phyloP scores from a whole-genome alignment of 441 rosid genomes.

The Erodium texanum region DNA sequence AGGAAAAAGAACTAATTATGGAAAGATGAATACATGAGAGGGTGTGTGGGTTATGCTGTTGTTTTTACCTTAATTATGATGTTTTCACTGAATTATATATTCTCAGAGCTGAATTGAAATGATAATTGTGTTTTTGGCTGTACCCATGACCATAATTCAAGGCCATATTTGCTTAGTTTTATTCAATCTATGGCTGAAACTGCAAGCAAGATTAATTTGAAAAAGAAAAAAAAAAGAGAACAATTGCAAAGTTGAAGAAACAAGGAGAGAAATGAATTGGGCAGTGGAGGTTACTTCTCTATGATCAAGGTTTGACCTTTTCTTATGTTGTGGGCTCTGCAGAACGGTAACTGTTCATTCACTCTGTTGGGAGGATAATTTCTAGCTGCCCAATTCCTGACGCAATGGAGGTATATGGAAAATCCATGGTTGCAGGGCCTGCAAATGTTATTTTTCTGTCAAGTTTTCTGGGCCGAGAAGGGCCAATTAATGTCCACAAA shows the following conservation, averaged over 20 bases:
- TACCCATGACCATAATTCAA: neutral
- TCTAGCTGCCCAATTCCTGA: constrained; percentile 4
- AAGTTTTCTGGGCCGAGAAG: constrained; percentile 70
- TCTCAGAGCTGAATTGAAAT: neutral
- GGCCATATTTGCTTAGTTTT: neutral
- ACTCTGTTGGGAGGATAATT: neutral
- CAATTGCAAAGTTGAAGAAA: neutral
- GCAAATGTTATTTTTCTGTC: constrained; percentile 81
- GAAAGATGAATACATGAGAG: neutral
- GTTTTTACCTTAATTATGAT: neutral
- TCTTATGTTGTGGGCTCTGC: constrained; percentile 11
- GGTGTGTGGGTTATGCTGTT: neutral
- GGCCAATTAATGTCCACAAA: constrained; percentile 57
- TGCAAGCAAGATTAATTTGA: neutral
- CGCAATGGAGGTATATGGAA: constrained; percentile 74
- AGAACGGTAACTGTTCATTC: neutral
- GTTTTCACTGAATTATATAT: neutral
- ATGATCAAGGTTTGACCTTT: neutral
- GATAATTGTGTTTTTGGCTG: neutral
- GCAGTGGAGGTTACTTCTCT: neutral
- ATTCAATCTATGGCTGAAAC: too few species aligned
- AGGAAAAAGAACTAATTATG: too few species aligned
- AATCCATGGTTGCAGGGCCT: constrained; percentile 51
- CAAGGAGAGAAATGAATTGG: neutral
- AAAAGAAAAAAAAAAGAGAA: neutral